These are phyloP conservation scores for Aspergillus egyptiacus DNA, from an alignment of 495 filamentous ascomycete species.

Conservation along the genomic window DNA sequence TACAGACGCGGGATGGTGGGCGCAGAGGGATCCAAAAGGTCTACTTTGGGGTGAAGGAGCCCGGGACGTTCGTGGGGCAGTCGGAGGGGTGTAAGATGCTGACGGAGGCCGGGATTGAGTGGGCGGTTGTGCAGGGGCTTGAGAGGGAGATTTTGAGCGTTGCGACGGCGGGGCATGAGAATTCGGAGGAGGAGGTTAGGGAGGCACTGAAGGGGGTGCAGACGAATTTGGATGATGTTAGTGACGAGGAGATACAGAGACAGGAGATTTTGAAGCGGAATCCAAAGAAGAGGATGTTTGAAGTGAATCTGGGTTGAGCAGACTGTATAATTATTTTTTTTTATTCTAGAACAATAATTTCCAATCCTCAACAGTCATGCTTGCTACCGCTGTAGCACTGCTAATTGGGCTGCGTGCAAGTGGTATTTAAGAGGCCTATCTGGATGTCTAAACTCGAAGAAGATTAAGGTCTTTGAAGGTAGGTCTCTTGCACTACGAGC, in stretches of 20 bases:
- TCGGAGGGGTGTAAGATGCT: conserved; percentile 70
- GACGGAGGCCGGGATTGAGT: conserved; percentile 65
- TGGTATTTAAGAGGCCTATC: too few relatives aligned
- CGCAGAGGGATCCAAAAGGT: conserved; percentile 63
- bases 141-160: conserved; percentile 76
- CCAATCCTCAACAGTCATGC: not conserved
- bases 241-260: conserved; percentile 29
- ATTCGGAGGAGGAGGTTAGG: conserved; percentile 31
- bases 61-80: conserved; percentile 75
- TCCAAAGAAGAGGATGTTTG: conserved; percentile 47
- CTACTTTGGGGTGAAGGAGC: conserved; percentile 84
- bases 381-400: not conserved
- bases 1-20: conserved; percentile 42
- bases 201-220: conserved; percentile 26
- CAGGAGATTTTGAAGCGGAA: conserved; percentile 35
- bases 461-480: too few relatives aligned
- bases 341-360: too few relatives aligned
- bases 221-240: conserved; percentile 33
- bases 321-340: too few relatives aligned
- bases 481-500: too few relatives aligned
- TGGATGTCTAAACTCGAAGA: too few relatives aligned
- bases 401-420: too few relatives aligned
- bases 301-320: conserved; percentile 12
- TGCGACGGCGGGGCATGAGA: conserved; percentile 73
- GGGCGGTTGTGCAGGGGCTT: conserved; percentile 64